Evolutionary conservation across 2,329 filamentous ascomycete species (phyloP).

Genomic region (Colletotrichum paranaense): DNA sequence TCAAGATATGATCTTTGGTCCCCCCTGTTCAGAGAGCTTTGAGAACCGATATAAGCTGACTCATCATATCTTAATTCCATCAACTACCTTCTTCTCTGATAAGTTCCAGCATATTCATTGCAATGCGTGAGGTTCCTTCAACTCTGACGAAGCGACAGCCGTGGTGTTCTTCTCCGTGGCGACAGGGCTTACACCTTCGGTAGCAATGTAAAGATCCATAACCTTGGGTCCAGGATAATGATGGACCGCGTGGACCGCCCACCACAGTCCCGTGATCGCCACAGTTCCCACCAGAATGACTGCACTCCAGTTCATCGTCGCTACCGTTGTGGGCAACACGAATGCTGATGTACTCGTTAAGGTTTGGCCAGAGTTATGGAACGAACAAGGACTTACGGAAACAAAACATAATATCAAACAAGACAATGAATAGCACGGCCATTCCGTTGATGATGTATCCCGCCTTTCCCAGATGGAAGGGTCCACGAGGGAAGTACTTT

Average conservation of each 20-base stretch:
- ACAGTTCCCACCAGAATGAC: conserved; percentile 63
- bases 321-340: conserved; percentile 51
- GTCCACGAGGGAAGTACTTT: conserved; percentile 61
- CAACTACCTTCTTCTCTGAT: not conserved
- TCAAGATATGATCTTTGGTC: not conserved
- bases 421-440: conserved; percentile 62
- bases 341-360: conserved; percentile 46
- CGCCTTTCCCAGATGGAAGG: conserved; percentile 64
- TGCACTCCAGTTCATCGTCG: conserved; percentile 64
- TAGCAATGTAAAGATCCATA: conserved; percentile 55
- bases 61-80: too few relatives aligned
- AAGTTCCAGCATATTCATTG: not conserved
- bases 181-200: conserved; percentile 32
- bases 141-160: conserved; percentile 16
- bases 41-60: too few relatives aligned
- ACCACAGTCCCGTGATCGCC: conserved; percentile 60
- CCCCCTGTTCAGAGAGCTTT: not conserved
- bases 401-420: conserved; percentile 70
- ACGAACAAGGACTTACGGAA: conserved; percentile 58
- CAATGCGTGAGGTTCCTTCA: not conserved
- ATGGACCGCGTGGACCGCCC: conserved; percentile 57
- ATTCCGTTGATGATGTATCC: conserved; percentile 61
- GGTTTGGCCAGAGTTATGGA: not conserved
- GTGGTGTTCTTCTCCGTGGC: conserved; percentile 22
- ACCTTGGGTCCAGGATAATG: conserved; percentile 65